phyloP scores from a whole-genome alignment of 2,329 filamentous ascomycete genomes.

The Fusarium torreyae region DNA sequence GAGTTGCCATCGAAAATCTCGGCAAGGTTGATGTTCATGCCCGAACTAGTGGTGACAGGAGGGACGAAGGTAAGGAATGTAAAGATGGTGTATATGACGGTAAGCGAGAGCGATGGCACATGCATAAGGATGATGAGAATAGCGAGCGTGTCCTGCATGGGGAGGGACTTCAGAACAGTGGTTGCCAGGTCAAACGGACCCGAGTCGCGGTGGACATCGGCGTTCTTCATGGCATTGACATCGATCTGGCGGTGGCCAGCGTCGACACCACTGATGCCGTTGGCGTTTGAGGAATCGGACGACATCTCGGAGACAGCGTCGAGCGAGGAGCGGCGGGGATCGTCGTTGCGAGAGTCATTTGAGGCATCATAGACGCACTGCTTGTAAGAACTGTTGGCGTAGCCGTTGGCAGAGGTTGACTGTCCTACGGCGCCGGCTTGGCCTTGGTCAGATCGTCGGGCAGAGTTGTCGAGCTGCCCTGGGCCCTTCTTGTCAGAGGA shows the following conservation, averaged over 20 bases:
- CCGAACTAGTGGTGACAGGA: slow-evolving; percentile 82
- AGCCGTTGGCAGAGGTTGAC: slow-evolving; percentile 49
- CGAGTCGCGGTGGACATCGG: slow-evolving; percentile 77
- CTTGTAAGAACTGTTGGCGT: slow-evolving; percentile 56
- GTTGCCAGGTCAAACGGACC: slow-evolving; percentile 83
- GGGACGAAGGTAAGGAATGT: slow-evolving; percentile 94
- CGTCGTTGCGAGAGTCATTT: slow-evolving; percentile 60
- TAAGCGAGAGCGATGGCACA: slow-evolving; percentile 88
- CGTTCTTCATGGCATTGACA: slow-evolving; percentile 77
- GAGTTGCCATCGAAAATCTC: slow-evolving; percentile 92
- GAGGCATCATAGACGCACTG: slow-evolving; percentile 53
- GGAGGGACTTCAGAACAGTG: slow-evolving; percentile 90
- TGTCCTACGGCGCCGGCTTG: slow-evolving; percentile 52
- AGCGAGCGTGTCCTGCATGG: slow-evolving; percentile 93
- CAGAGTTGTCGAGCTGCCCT: slow-evolving; percentile 60
- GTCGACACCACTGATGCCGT: slow-evolving; percentile 59
- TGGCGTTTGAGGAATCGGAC: slow-evolving; percentile 66
- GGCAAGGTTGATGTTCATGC: slow-evolving; percentile 85
- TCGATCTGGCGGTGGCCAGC: slow-evolving; percentile 76
- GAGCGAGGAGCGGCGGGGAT: slow-evolving; percentile 64
- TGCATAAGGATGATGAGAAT: slow-evolving; percentile 97
- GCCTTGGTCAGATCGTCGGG: slow-evolving; percentile 53
- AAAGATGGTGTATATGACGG: slow-evolving; percentile 92
- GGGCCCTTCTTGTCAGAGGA: slow-evolving; percentile 62
- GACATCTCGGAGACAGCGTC: slow-evolving; percentile 68